Evolutionary conservation across 2,329 filamentous ascomycete genomes (phyloP).

Genomic region (Cytospora schulzeri): DNA sequence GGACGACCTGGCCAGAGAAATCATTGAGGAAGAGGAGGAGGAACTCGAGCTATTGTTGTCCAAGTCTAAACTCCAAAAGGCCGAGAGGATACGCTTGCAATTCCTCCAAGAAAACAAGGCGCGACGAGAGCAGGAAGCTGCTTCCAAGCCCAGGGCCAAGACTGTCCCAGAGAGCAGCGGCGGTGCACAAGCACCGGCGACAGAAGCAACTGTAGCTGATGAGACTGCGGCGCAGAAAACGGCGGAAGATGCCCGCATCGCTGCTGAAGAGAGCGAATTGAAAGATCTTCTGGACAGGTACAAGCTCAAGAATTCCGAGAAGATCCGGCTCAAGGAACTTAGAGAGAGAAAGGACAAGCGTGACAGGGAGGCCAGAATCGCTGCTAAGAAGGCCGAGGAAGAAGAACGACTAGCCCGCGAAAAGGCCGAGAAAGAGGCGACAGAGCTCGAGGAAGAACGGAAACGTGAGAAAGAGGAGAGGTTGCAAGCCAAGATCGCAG

Average conservation of each 20-base stretch:
- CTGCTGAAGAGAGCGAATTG: slow-evolving; percentile 25
- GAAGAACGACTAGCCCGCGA: slow-evolving; percentile 11
- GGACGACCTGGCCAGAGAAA: slow-evolving; percentile 17
- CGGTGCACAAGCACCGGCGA: background rate
- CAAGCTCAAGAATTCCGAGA: slow-evolving; percentile 21
- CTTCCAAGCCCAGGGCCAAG: slow-evolving; percentile 6
- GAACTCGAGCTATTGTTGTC: slow-evolving; percentile 23
- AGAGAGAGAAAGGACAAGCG: slow-evolving; percentile 23
- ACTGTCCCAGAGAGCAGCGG: background rate
- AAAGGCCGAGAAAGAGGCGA: slow-evolving; percentile 20
- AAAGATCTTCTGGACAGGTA: slow-evolving; percentile 15
- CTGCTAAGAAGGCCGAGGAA: slow-evolving; percentile 18
- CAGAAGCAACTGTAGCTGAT: slow-evolving; percentile 6
- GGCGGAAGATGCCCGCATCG: slow-evolving; percentile 11
- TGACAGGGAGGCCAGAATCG: slow-evolving; percentile 19
- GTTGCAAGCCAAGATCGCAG: slow-evolving; percentile 19
- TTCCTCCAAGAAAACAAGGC: slow-evolving; percentile 20
- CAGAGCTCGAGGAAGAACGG: slow-evolving; percentile 21
- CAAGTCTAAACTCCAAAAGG: slow-evolving; percentile 20
- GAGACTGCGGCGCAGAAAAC: slow-evolving; percentile 17
- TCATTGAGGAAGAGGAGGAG: slow-evolving; percentile 23
- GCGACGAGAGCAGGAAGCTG: slow-evolving; percentile 20
- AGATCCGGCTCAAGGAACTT: slow-evolving; percentile 23
- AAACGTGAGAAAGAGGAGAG: slow-evolving; percentile 13
- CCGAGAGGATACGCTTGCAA: slow-evolving; percentile 22